These are phyloP conservation scores for Lachnellula suecica DNA, from an alignment of 2,329 filamentous ascomycete genomes.

Conservation along the genomic window DNA sequence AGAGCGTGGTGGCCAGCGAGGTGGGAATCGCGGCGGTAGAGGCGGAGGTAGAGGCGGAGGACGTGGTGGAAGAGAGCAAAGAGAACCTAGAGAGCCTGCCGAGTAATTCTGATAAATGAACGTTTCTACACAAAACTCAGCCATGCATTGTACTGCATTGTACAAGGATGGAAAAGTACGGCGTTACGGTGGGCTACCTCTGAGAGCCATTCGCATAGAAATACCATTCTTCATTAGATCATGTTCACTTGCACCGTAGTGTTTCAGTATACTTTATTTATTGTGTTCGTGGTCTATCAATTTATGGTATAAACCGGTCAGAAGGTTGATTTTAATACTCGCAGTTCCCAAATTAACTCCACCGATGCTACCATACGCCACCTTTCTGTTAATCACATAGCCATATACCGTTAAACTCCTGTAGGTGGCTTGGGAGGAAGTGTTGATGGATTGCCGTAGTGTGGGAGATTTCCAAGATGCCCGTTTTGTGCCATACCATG, in stretches of 20 bases:
- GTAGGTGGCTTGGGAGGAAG: constrained; percentile 55
- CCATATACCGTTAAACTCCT: constrained; percentile 28
- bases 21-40: constrained; percentile 46
- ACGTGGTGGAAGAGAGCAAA: constrained; percentile 45
- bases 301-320: constrained; percentile 29
- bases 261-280: constrained; percentile 10
- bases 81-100: constrained; percentile 50
- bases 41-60: constrained; percentile 49
- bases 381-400: constrained; percentile 28
- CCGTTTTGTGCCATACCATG: constrained; percentile 25
- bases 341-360: constrained; percentile 33
- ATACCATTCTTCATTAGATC: constrained; percentile 21
- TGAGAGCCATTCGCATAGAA: constrained; percentile 29
- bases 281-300: constrained; percentile 32
- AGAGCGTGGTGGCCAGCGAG: constrained; percentile 44
- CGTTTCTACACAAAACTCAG: constrained; percentile 26
- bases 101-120: constrained; percentile 39
- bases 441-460: constrained; percentile 53
- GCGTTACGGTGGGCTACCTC: constrained; percentile 48
- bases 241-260: neutral
- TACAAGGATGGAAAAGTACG: constrained; percentile 35
- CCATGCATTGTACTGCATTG: constrained; percentile 31
- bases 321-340: constrained; percentile 29
- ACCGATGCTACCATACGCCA: constrained; percentile 37
- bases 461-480: constrained; percentile 47